Evolutionary conservation across 495 filamentous ascomycete genomes (phyloP), one percentile per base, ranked within the genome.

Genomic region (Aspergillus carlsbadensis): DNA sequence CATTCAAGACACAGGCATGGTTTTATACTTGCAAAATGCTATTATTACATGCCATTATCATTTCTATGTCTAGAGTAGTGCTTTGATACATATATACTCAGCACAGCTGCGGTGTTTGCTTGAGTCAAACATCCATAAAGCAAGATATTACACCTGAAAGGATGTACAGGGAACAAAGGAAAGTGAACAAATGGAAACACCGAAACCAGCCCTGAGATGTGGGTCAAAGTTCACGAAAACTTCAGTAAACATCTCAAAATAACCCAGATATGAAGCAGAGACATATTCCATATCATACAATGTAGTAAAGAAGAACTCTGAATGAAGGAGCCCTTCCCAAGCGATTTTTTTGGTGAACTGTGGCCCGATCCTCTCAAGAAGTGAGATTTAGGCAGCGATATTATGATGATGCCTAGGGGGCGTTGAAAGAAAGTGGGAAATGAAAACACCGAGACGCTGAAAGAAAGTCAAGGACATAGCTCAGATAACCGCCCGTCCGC

Each of bases 111-210:
- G n/a, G n/a, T n/a, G 2, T 18, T 33, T 48, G 7, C 14, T 2
- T 14, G n/a, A 46, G 11, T 40, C 24, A 11, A 49, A 50, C 37
- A 50, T 40, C 14, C 24, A 46, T 35, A 31, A 6, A 48, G 59
- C 47, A 18, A 39, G 41, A 59, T 55, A 61, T 61, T 55, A 55
- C 66, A 39, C 52, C 57, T 58, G 60, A 22, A 51, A 54, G 33
- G 41, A 47, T 39, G 54, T 44, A 52, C 33, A 61, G 57, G 41
- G 52, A 56, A 54, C 44, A 56, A 51, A 18, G 40, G 59, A 57
- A 51, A 52, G 29, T 39, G 40, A 31, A 50, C 35, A 39, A 60
- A 54, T 22, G 45, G 33, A 41, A 54, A 53, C 49, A 58, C 51
- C 39, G 61, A 54, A 66, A 54, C 58, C 44, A 24, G 17, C 58